Evolutionary conservation across 768 basidiomycete species (phyloP).

Genomic region (Fomitopsis pulvina): DNA sequence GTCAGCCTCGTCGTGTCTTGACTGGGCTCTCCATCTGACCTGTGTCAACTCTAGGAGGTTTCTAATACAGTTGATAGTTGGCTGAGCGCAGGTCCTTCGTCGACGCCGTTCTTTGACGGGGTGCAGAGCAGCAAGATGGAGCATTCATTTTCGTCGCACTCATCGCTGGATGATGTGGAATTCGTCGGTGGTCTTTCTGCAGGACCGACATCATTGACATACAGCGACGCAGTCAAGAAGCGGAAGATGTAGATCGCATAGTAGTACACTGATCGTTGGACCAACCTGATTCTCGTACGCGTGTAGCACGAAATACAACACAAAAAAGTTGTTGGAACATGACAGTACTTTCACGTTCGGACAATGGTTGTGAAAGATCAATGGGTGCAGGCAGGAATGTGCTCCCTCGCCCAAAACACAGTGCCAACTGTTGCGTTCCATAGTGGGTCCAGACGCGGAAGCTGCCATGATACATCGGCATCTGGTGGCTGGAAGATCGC

Average conservation of each 20-base stretch:
- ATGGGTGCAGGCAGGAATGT: slow-evolving; percentile 39
- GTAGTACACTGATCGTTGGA: no score
- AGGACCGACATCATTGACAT: neutral
- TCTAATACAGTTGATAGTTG: neutral
- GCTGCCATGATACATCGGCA: slow-evolving; percentile 38
- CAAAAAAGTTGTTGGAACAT: no score
- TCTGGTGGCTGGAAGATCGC: slow-evolving; percentile 48
- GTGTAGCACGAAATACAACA: no score
- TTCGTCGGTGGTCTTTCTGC: no score
- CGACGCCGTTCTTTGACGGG: no score
- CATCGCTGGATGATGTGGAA: neutral
- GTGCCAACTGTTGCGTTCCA: slow-evolving; percentile 68
- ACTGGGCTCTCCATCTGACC: neutral
- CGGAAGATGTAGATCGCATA: neutral
- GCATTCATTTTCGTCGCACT: neutral
- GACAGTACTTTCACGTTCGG: no score
- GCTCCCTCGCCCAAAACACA: slow-evolving; percentile 54
- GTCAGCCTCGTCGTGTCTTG: neutral
- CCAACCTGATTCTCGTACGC: no score
- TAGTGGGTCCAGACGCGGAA: slow-evolving; percentile 58
- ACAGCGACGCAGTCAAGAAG: neutral
- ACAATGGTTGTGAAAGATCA: no score
- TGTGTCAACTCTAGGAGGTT: neutral
- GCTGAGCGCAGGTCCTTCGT: neutral
- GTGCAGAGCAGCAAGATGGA: neutral